Base-by-base conservation (phyloP, 495 filamentous ascomycete species). In the Pseudoneurospora amorphoporcata region DNA sequence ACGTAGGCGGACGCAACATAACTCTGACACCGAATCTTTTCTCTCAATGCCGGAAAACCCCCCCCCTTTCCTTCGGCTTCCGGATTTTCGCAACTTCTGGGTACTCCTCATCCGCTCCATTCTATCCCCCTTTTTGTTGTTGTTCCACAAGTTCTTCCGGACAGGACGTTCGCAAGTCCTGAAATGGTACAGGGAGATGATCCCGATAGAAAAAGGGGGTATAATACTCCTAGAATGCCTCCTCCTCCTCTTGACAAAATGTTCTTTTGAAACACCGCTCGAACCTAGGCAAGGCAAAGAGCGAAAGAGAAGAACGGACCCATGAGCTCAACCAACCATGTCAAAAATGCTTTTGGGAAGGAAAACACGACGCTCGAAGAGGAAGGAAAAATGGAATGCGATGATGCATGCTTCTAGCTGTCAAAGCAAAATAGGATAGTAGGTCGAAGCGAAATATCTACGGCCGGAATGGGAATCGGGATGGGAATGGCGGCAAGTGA, bases 211-310 rank as follows among this genome's bases (percentile, higher is more conserved):
- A 70, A 35, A 70, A 70, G 37, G 73, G 73, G 75, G 69, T 75
- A 76, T 78, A 65, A 35, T 71, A 72, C 71, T 53, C 71, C 73
- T 72, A 76, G 47, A 73, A 69, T 69, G 61, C 72, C 43, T 43
- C 45, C 70, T 43, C 58, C 68, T 71, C 53, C 69, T 68, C 42
- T 70, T 38, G 35, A 70, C 8, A 23, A 23, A 37, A 69, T 14
- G 37, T 19, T 12, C 39, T 32, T 70, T 61, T 37, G 35, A 7
- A n/a, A 42, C 4, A 38, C 41, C 32, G 19, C n/a, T 23, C 10
- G 37, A 40, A 39, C 12, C 35, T 37, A 35, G 41, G 53, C 58
- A 45, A 71, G 41, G 69, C 23, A 61, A 29, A 43, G 38, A 12
- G 41, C 37, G 39, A 38, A 43, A 35, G 53, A 35, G 10, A 58